Percentiles rank a stretch among this genome's conserved stretches.
These are phyloP conservation scores for Ilyonectria mors-panacis DNA, from an alignment of 2,329 filamentous ascomycete genomes.

Conservation along the genomic window DNA sequence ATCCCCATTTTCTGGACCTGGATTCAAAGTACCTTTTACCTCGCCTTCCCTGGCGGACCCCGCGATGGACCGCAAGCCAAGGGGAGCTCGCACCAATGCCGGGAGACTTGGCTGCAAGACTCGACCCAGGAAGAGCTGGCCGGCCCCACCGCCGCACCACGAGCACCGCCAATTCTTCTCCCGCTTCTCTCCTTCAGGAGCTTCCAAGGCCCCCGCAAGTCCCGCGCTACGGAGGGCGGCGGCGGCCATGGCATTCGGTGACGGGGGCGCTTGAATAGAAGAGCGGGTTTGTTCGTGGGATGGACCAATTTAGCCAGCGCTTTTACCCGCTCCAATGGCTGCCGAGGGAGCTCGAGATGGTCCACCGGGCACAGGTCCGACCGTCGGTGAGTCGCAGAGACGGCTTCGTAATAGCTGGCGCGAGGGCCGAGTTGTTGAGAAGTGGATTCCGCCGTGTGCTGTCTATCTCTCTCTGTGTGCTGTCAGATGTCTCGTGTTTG, in stretches of 20 bases:
- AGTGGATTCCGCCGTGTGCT: not conserved
- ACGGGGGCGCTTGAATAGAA: slow-evolving; percentile 30
- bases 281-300: not conserved
- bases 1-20: not conserved
- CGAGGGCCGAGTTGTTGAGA: slow-evolving; percentile 9
- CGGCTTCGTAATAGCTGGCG: not conserved
- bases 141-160: slow-evolving; percentile 17
- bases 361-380: slow-evolving; percentile 17
- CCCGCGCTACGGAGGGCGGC: slow-evolving; percentile 34
- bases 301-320: slow-evolving; percentile 29
- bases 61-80: slow-evolving; percentile 29
- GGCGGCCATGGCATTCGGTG: slow-evolving; percentile 24
- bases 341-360: not conserved
- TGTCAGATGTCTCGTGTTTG: slow-evolving; percentile 9
- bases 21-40: not conserved
- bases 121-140: slow-evolving; percentile 7
- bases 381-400: slow-evolving; percentile 5
- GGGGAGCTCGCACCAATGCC: slow-evolving; percentile 23
- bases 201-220: slow-evolving; percentile 17
- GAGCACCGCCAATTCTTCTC: not conserved
- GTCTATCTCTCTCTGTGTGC: slow-evolving; percentile 3
- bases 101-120: slow-evolving; percentile 2
- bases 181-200: not conserved
- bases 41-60: slow-evolving; percentile 8
- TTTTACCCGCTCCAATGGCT: slow-evolving; percentile 38